A percentile compares a stretch with the other conserved stretches of the same genome.
These are phyloP conservation scores for Scleroderma citrinum DNA, from an alignment of 768 basidiomycete species.

Conservation along the genomic window DNA sequence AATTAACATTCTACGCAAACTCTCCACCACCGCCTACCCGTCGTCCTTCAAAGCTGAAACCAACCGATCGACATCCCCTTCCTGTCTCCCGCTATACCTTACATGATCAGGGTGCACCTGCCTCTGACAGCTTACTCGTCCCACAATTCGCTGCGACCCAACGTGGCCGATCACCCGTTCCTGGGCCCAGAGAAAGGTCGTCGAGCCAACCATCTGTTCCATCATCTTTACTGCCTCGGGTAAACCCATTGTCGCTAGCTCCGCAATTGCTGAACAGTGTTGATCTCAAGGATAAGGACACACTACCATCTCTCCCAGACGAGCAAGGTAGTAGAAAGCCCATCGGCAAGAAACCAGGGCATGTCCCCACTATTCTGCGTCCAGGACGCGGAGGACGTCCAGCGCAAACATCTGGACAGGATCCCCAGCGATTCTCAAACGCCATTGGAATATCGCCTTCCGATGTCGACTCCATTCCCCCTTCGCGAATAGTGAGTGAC, in stretches of 20 bases:
- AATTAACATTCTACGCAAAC: slow-evolving; percentile 89
- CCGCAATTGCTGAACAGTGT: slow-evolving; percentile 6
- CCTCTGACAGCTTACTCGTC: slow-evolving; percentile 6
- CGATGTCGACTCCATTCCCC: not conserved
- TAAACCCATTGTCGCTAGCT: slow-evolving; percentile 5
- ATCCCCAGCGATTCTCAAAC: not conserved
- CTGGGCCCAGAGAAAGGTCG: slow-evolving; percentile 7
- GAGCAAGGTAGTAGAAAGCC: slow-evolving; percentile 16
- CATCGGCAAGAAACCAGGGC: slow-evolving; percentile 12
- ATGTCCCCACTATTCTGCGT: slow-evolving; percentile 39
- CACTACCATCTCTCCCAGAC: slow-evolving; percentile 39
- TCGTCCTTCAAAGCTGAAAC: slow-evolving; percentile 48
- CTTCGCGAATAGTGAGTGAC: not conserved
- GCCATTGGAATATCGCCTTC: not conserved
- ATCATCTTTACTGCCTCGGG: slow-evolving; percentile 18
- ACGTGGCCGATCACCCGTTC: slow-evolving; percentile 6
- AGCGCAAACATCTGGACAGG: slow-evolving; percentile 1
- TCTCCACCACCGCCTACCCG: slow-evolving; percentile 48
- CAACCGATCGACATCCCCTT: slow-evolving; percentile 47
- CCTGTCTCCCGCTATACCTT: slow-evolving; percentile 24
- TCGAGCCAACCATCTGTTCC: slow-evolving; percentile 13
- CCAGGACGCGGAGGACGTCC: slow-evolving; percentile 29
- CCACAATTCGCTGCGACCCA: slow-evolving; percentile 11
- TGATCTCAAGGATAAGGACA: slow-evolving; percentile 16
- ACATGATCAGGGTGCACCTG: slow-evolving; percentile 13